Percentiles rank a stretch among this genome's conserved stretches.
Evolutionary conservation across 2,329 filamentous ascomycete genomes (phyloP).

Genomic region (Monosporascus sp.): DNA sequence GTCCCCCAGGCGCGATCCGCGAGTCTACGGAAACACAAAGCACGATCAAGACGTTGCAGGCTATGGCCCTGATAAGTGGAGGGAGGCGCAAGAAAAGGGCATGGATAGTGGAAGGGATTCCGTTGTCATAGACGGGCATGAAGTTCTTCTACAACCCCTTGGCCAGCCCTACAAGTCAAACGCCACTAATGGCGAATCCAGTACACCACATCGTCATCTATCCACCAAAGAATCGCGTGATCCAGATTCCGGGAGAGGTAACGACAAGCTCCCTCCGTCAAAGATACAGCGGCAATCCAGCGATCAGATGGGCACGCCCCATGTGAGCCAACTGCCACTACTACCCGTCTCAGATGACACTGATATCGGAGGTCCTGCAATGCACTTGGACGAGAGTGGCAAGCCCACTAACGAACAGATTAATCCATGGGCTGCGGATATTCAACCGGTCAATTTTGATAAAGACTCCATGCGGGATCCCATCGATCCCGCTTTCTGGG

Average conservation of each 20-base stretch:
- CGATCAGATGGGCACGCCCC: constrained; percentile 61
- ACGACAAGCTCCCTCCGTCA: constrained; percentile 53
- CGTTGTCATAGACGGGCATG: constrained; percentile 59
- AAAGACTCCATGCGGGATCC: constrained; percentile 96
- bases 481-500: constrained; percentile 72
- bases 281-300: constrained; percentile 57
- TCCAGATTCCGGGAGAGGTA: constrained; percentile 28
- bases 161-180: constrained; percentile 1
- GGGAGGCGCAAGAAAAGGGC: constrained; percentile 55
- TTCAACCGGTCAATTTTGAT: constrained; percentile 68
- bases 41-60: constrained; percentile 76
- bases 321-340: constrained; percentile 64
- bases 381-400: constrained; percentile 48
- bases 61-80: constrained; percentile 71
- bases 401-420: constrained; percentile 39
- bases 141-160: constrained; percentile 58
- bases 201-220: constrained; percentile 1
- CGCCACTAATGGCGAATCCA: constrained; percentile 2
- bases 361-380: constrained; percentile 73
- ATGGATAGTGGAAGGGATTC: constrained; percentile 65
- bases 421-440: constrained; percentile 58
- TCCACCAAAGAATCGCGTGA: constrained; percentile 30
- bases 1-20: constrained; percentile 37
- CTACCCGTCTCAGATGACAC: constrained; percentile 70
- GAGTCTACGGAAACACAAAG: constrained; percentile 54